Evolutionary conservation across 495 filamentous ascomycete species (phyloP), one percentile per base, ranked within the genome.

Genomic region (Tricharina praecox): DNA sequence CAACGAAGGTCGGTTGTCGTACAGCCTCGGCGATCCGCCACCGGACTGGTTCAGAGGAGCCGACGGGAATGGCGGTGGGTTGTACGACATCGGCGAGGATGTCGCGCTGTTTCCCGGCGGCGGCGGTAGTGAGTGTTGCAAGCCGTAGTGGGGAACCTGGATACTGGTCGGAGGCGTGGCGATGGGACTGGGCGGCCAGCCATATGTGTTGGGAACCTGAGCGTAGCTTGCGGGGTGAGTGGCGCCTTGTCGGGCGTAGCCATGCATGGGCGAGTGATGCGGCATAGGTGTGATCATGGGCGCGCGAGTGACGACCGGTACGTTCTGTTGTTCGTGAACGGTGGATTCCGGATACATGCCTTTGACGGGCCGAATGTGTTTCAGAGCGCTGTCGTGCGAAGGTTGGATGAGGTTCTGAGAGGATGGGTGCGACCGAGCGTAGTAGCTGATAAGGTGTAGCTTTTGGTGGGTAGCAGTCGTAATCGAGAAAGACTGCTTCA

Each of bases 401-500:
- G 90, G 90, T 54, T 85, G 81, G 54, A 74, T 74, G 3, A 95
- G 67, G 25, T 77, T 76, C 35, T 70, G 70, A 4, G 75, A 71
- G 20, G 73, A 72, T 1, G 80, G 72, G 54, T 79, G 72, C 23
- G 79, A 77, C 43, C 88, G 72, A n/a, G 83, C 74, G 61, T 85
- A 95, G 62, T 97, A 97, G 55, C 87, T 93, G 62, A 97, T 97
- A 32, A 97, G 69, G 62, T 97, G 90, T 3, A 97, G 74, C 56
- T 96, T 93, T 50, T 95, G 85, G 23, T 82, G 81, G 18, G 70
- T 74, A 5, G 81, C 79, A 2, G 88, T 96, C 3, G 88, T 93
- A 61, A 97, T 96, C 68, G 88, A 95, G 71, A 96, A 97, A 0
- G 90, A 96, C 64, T 97, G 90, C 69, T 97, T 97, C 86, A 94